phyloP scores from a whole-genome alignment of 1,284 basidiomycete species.

The Rhodotorula mucilaginosa region DNA sequence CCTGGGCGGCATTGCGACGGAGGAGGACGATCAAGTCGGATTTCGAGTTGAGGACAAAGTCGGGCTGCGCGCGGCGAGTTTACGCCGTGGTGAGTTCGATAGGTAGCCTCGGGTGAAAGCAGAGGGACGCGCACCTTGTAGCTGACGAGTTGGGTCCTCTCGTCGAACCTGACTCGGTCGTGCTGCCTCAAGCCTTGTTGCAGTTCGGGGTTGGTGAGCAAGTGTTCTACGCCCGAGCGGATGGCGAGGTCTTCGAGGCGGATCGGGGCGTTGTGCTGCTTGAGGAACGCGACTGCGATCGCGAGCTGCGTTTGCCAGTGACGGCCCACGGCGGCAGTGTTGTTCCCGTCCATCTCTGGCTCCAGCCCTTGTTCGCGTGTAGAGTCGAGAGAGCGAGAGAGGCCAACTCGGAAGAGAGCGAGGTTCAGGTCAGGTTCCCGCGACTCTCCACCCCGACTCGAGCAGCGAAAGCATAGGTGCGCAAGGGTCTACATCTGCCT shows the following conservation, averaged over 20 bases:
- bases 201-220: conserved; percentile 68
- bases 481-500: too few relatives aligned
- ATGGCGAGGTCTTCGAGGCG: conserved; percentile 44
- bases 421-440: neutral
- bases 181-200: conserved; percentile 71
- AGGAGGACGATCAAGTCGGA: conserved; percentile 76
- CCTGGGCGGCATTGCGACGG: conserved; percentile 70
- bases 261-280: conserved; percentile 47
- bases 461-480: too few relatives aligned
- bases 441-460: too few relatives aligned
- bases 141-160: conserved; percentile 77
- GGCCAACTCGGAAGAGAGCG: neutral
- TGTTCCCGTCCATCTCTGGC: neutral
- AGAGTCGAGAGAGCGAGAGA: neutral
- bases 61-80: conserved; percentile 59
- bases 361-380: neutral
- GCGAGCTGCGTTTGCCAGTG: conserved; percentile 84
- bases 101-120: neutral
- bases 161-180: conserved; percentile 72
- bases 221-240: conserved; percentile 43
- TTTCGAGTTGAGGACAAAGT: conserved; percentile 79
- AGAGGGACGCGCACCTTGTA: conserved; percentile 61
- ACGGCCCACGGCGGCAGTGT: conserved; percentile 54
- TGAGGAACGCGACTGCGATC: conserved; percentile 77
- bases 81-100: neutral